A percentile compares a stretch with the other conserved stretches of the same genome.
Conservation (phyloP, 805 yeast genomes). For the Starmerella geochares region DNA sequence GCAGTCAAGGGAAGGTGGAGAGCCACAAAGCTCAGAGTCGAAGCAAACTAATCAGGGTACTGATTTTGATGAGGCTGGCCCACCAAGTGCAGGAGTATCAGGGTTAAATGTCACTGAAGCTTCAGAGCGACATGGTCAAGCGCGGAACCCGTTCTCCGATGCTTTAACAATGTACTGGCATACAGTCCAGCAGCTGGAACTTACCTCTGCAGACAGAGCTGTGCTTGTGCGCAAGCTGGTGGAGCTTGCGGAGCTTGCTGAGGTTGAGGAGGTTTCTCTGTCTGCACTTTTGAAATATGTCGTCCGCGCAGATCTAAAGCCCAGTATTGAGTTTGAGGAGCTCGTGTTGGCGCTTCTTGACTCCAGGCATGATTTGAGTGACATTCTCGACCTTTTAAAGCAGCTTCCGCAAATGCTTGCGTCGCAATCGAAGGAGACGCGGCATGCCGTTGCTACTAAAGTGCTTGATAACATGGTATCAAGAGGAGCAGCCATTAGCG, state of each 20-base stretch:
- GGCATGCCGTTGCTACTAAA: conserved; percentile 48
- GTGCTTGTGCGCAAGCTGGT: conserved; percentile 5
- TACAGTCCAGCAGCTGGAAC: conserved; percentile 2
- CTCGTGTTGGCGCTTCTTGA: conserved; percentile 32
- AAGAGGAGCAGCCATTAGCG: conserved; percentile 34
- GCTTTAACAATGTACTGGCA: conserved; percentile 13
- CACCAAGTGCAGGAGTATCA: too few relatives aligned
- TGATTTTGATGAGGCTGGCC: too few relatives aligned
- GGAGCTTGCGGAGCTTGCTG: conserved; percentile 4
- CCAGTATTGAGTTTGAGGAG: conserved; percentile 17
- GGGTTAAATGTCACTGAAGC: too few relatives aligned
- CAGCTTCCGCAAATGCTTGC: conserved; percentile 46
- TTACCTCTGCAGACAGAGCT: conserved; percentile 10
- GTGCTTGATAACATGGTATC: conserved; percentile 49
- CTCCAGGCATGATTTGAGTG: conserved; percentile 26
- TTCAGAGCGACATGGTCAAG: background rate
- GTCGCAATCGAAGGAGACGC: conserved; percentile 43
- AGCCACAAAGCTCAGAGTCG: too few relatives aligned
- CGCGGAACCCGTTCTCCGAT: background rate
- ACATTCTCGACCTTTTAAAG: conserved; percentile 33
- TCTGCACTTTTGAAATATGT: conserved; percentile 6
- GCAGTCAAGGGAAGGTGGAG: too few relatives aligned
- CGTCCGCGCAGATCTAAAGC: background rate
- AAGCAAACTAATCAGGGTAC: too few relatives aligned
- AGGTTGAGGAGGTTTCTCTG: conserved; percentile 3